phyloP scores from a whole-genome alignment of 1,284 basidiomycete genomes.

The Austropuccinia psidii region DNA sequence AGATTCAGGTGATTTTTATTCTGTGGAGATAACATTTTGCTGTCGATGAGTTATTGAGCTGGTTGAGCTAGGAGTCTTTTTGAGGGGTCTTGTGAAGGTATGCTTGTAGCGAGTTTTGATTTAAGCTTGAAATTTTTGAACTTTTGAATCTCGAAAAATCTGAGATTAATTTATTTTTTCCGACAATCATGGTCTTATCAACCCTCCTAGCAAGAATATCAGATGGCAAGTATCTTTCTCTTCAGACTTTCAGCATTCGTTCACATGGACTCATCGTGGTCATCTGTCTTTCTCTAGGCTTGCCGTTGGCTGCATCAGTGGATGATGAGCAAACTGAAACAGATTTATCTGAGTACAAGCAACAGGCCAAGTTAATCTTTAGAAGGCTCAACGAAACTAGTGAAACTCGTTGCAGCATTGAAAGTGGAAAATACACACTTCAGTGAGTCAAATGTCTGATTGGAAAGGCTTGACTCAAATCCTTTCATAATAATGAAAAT shows the following conservation, averaged over 20 bases:
- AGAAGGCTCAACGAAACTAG: conserved; percentile 84
- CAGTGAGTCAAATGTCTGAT: conserved; percentile 58
- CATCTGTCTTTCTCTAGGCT: conserved; percentile 46
- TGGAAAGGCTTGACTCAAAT: background rate
- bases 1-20: too few species aligned
- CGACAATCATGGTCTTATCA: conserved; percentile 73
- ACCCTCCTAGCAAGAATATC: conserved; percentile 84
- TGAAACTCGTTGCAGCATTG: conserved; percentile 92
- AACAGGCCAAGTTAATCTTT: conserved; percentile 94
- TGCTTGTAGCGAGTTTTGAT: too few species aligned
- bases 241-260: too few species aligned
- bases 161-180: too few species aligned
- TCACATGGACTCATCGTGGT: background rate
- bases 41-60: too few species aligned
- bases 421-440: conserved; percentile 84
- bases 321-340: conserved; percentile 69
- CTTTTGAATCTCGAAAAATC: too few species aligned
- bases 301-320: conserved; percentile 86
- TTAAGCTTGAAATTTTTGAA: too few species aligned
- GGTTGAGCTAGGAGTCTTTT: too few species aligned
- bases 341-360: conserved; percentile 60
- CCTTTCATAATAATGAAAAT: background rate
- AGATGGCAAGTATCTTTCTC: conserved; percentile 53
- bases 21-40: too few species aligned
- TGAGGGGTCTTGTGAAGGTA: too few species aligned